Percentiles rank a stretch among this genome's conserved stretches.
Conservation (phyloP, 176 grass and related monocot species). For the Avena sativa region DNA sequence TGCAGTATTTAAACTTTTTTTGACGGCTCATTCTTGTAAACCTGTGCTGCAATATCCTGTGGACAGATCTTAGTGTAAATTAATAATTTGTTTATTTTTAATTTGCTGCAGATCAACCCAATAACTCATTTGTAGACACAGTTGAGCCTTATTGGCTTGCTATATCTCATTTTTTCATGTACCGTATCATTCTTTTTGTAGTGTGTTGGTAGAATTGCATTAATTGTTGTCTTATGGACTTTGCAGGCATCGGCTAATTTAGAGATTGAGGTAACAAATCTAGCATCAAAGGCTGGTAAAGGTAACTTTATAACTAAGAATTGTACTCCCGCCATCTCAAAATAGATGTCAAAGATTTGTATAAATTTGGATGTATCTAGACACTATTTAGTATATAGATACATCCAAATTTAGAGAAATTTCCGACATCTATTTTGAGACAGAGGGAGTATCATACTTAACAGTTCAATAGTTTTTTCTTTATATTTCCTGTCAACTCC, state of each 20-base stretch:
- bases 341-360: too few species aligned
- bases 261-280: slow-evolving; percentile 98
- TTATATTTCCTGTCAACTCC: slow-evolving; percentile 25
- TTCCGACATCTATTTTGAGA: too few species aligned
- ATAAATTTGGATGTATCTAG: too few species aligned
- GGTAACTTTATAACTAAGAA: slow-evolving; percentile 54
- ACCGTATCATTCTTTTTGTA: background rate
- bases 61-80: background rate
- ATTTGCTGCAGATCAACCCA: background rate
- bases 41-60: background rate
- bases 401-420: too few species aligned
- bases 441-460: background rate
- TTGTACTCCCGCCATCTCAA: background rate
- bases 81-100: background rate
- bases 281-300: slow-evolving; percentile 91
- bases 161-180: background rate
- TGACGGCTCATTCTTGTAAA: background rate
- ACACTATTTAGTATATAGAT: too few species aligned
- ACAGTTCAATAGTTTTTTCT: slow-evolving; percentile 4
- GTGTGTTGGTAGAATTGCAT: slow-evolving; percentile 13
- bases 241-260: slow-evolving; percentile 87
- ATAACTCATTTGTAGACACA: slow-evolving; percentile 1
- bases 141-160: background rate
- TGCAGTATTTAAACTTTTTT: slow-evolving; percentile 4
- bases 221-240: slow-evolving; percentile 24